A percentile compares a stretch with the other conserved stretches of the same genome.
phyloP scores from a whole-genome alignment of 2,329 filamentous ascomycete genomes.

The Ascochyta viciae-villosae region DNA sequence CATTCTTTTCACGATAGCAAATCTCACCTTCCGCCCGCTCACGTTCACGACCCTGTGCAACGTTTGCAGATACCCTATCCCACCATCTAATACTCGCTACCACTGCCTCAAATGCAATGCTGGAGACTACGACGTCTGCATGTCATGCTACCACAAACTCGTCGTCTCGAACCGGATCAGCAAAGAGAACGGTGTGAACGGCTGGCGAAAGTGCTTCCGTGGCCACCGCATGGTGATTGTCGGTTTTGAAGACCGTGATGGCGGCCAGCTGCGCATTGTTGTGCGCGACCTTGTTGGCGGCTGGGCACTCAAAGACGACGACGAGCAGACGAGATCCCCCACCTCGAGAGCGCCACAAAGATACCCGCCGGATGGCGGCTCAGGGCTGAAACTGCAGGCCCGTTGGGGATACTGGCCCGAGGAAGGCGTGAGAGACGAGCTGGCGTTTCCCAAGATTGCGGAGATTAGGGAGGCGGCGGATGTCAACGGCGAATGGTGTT shows the following conservation, averaged over 20 bases:
- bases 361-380: conserved; percentile 79
- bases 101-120: conserved; percentile 80
- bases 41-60: conserved; percentile 80
- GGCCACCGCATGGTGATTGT: conserved; percentile 87
- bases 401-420: conserved; percentile 81
- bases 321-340: conserved; percentile 42
- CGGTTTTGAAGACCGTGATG: conserved; percentile 73
- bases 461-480: conserved; percentile 85
- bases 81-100: conserved; percentile 71
- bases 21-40: conserved; percentile 66
- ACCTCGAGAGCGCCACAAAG: conserved; percentile 13
- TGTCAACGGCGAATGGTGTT: conserved; percentile 90
- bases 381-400: conserved; percentile 69
- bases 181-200: conserved; percentile 75
- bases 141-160: conserved; percentile 75
- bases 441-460: conserved; percentile 82
- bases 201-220: conserved; percentile 82
- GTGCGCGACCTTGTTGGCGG: conserved; percentile 81
- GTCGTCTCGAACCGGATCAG: conserved; percentile 70
- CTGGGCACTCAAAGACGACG: conserved; percentile 68
- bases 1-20: conserved; percentile 43
- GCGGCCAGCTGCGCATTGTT: conserved; percentile 72
- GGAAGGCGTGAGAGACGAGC: conserved; percentile 70
- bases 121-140: conserved; percentile 90
- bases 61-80: conserved; percentile 75